Evolutionary conservation across 2,329 filamentous ascomycete genomes (phyloP), one percentile per base, ranked within the genome.

Genomic region (Pyrenophora seminiperda): DNA sequence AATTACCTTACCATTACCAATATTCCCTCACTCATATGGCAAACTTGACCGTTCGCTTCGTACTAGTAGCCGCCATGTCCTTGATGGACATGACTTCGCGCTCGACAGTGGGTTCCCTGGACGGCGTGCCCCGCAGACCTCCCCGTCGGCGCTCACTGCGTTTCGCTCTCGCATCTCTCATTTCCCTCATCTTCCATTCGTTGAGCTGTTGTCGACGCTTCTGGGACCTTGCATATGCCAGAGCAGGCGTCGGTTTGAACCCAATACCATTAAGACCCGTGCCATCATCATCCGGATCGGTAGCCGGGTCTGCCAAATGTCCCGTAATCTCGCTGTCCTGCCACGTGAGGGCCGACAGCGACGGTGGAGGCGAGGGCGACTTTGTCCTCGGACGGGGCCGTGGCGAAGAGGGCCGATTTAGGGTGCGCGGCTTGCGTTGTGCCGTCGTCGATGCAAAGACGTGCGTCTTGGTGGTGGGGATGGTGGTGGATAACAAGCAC

Each of bases 221-320:
- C 65, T 83, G 80, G 33, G 78, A 77, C 39, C 83, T 73, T 13
- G 78, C 78, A 71, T 81, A 81, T 1, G 82, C 83, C 22, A 83
- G 78, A 32, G 82, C 80, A 13, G 83, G 77, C 2, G 83, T 86
- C 3, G 84, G 83, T 50, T 78, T 79, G 67, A 86, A 87, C 0
- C 84, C 84, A 47, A 87, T 78, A 1, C 84, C 84, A 59, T 87
- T 86, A 55, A 86, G 79, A 4, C 84, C 84, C 46, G 82, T 81
- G 3, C 83, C 83, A 64, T 87, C 84, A 61, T 86, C 83, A 31
- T 79, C 79, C 5, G 81, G 80, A 45, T 84, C 81, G 4, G 72
- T 76, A 3, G 78, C 60, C 3, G 71, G 76, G 42, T 81, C 76
- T 15, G 73, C 73, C 24, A 77, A 66, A 59, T 85, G 81, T 11